Conservation (phyloP, 169 alveolate species). For the Eimeria necatrix region DNA sequence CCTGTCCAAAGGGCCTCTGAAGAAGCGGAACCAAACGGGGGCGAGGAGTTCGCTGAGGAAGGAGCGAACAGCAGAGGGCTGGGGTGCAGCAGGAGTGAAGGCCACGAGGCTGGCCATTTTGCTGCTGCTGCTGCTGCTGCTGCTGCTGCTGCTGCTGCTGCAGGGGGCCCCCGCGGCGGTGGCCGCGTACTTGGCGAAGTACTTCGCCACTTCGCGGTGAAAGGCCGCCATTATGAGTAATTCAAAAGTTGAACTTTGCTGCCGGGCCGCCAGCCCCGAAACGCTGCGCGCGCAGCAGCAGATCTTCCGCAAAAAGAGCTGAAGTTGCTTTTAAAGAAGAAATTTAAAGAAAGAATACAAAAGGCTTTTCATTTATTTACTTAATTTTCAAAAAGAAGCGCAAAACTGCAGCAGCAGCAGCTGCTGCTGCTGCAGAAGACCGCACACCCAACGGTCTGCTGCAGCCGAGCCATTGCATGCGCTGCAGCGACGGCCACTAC, state of each 20-base stretch:
- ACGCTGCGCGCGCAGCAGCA: not conserved
- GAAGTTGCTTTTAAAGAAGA: not conserved
- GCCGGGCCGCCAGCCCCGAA: not conserved
- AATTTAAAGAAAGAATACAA: no score
- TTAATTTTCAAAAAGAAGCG: not conserved
- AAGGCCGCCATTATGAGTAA: slow-evolving; percentile 37
- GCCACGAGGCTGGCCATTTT: slow-evolving; percentile 20
- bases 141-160: not conserved
- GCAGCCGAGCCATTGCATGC: no score
- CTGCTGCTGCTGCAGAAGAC: no score
- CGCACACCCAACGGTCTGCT: no score
- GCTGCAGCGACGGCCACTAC: no score
- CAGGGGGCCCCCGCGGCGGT: not conserved
- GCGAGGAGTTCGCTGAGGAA: slow-evolving; percentile 81
- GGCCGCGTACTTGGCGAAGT: slow-evolving; percentile 61
- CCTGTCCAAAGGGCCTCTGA: slow-evolving; percentile 91
- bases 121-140: not conserved
- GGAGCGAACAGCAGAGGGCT: not conserved
- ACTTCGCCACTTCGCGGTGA: slow-evolving; percentile 66
- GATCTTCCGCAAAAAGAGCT: not conserved
- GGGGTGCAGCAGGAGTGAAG: slow-evolving; percentile 32
- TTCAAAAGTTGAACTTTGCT: not conserved
- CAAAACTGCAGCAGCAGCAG: not conserved
- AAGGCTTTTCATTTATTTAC: not conserved
- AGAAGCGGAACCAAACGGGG: slow-evolving; percentile 89